A percentile compares a stretch with the other conserved stretches of the same genome.
Evolutionary conservation across 2,329 filamentous ascomycete species (phyloP).

Genomic region (Colletotrichum sp.): DNA sequence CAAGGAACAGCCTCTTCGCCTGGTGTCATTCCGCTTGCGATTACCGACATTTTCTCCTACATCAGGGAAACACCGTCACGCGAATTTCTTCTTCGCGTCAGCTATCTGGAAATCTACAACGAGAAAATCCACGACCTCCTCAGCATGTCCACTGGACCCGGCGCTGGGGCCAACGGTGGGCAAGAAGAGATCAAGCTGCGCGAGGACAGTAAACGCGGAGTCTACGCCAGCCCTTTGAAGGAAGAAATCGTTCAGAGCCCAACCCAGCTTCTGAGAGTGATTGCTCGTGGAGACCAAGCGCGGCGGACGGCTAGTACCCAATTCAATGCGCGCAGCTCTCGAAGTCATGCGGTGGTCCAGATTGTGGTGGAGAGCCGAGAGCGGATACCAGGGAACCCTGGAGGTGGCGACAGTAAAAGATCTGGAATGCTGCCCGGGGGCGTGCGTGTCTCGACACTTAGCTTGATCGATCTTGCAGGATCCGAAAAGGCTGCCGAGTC

Average conservation of each 20-base stretch:
- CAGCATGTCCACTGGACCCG: constrained; percentile 70
- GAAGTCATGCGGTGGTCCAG: constrained; percentile 97
- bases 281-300: constrained; percentile 90
- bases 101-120: constrained; percentile 99
- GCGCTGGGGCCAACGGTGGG: constrained; percentile 54
- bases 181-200: constrained; percentile 97
- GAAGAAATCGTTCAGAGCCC: constrained; percentile 99
- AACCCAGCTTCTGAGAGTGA: constrained; percentile 91
- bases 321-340: constrained; percentile 94
- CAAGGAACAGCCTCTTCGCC: constrained; percentile 95
- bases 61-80: constrained; percentile 95
- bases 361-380: constrained; percentile 98
- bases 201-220: constrained; percentile 94
- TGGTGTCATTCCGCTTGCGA: constrained; percentile 94
- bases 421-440: constrained; percentile 79
- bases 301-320: constrained; percentile 92
- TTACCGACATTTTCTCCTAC: constrained; percentile 99
- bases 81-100: constrained; percentile 93
- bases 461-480: constrained; percentile 93
- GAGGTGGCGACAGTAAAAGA: constrained; percentile 64
- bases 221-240: constrained; percentile 94
- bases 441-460: constrained; percentile 92
- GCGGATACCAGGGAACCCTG: constrained; percentile 66
- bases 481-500: constrained; percentile 95
- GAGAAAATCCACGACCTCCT: constrained; percentile 95